Conservation (phyloP, 768 basidiomycete genomes). For the Pulveroboletus sp. region DNA sequence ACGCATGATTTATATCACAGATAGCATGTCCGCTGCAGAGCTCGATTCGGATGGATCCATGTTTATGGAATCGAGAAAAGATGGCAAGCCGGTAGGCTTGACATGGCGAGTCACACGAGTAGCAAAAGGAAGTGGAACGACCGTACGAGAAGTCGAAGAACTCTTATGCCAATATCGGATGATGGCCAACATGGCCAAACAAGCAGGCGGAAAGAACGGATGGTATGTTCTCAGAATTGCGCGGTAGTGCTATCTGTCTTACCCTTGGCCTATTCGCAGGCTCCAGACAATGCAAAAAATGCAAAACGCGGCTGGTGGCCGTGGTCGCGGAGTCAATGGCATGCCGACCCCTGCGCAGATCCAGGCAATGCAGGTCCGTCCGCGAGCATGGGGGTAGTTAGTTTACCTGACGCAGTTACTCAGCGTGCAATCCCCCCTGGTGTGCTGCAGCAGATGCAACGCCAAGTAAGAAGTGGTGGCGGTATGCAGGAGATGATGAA, state of each 20-base stretch:
- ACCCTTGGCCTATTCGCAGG: conserved; percentile 39
- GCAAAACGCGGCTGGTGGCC: conserved; percentile 81
- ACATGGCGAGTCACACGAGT: conserved; percentile 90
- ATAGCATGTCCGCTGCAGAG: conserved; percentile 92
- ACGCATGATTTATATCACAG: conserved; percentile 97
- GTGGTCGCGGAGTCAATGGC: conserved; percentile 80
- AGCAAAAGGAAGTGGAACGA: conserved; percentile 90
- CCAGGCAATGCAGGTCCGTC: conserved; percentile 83
- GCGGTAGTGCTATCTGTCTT: conserved; percentile 4
- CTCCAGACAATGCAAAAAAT: conserved; percentile 89
- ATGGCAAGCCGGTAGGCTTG: conserved; percentile 78
- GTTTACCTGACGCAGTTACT: conserved; percentile 2
- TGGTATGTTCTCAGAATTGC: conserved; percentile 47
- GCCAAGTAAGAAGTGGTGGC: conserved; percentile 72
- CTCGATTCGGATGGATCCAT: conserved; percentile 91
- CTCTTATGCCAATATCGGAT: conserved; percentile 93
- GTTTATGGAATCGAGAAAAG: conserved; percentile 83
- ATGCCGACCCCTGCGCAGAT: conserved; percentile 93
- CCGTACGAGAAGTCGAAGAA: conserved; percentile 97
- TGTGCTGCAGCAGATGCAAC: conserved; percentile 91
- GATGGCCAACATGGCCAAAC: conserved; percentile 99
- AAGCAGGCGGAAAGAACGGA: conserved; percentile 95
- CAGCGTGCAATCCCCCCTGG: conserved; percentile 93
- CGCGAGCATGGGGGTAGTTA: conserved; percentile 5
- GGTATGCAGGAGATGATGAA: conserved; percentile 99